Evolutionary conservation across 140 eudicot genomes (phyloP).

Genomic region (Flaveria floridana): DNA sequence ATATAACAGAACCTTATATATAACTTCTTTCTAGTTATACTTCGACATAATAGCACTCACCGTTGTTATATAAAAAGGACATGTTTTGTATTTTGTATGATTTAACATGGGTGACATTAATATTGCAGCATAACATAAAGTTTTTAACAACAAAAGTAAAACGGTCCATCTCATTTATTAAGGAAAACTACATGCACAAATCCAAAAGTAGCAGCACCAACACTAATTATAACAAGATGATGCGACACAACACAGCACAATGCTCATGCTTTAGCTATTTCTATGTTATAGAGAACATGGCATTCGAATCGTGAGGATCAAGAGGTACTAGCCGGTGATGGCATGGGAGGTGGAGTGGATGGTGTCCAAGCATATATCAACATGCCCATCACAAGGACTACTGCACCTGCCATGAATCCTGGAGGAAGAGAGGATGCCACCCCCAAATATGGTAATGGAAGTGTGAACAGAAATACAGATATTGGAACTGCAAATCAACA

Average conservation of each 20-base stretch:
- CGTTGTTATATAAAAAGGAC: no score
- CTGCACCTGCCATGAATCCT: constrained; percentile 76
- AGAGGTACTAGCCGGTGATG: constrained; percentile 26
- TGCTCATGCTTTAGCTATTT: not conserved
- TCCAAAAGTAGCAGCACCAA: not conserved
- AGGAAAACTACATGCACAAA: constrained; percentile 5
- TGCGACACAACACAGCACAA: not conserved
- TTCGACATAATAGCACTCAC: no score
- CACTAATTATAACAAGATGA: not conserved
- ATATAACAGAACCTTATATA: no score
- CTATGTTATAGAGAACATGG: not conserved
- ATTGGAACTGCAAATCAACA: constrained; percentile 65
- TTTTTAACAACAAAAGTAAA: no score
- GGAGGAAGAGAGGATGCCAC: constrained; percentile 90
- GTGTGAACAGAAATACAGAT: constrained; percentile 77
- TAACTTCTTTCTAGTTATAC: no score
- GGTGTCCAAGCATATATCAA: constrained; percentile 72
- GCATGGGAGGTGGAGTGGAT: constrained; percentile 34
- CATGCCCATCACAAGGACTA: constrained; percentile 74
- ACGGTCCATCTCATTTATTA: not conserved
- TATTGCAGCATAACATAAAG: no score
- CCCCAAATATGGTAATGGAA: constrained; percentile 87
- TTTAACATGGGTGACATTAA: no score
- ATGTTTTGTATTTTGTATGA: no score
- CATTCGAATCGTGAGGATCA: constrained; percentile 25